A percentile compares a stretch with the other conserved stretches of the same genome.
Evolutionary conservation across 352 stramenopile genomes (phyloP).

Genomic region (Phytopythium vexans): DNA sequence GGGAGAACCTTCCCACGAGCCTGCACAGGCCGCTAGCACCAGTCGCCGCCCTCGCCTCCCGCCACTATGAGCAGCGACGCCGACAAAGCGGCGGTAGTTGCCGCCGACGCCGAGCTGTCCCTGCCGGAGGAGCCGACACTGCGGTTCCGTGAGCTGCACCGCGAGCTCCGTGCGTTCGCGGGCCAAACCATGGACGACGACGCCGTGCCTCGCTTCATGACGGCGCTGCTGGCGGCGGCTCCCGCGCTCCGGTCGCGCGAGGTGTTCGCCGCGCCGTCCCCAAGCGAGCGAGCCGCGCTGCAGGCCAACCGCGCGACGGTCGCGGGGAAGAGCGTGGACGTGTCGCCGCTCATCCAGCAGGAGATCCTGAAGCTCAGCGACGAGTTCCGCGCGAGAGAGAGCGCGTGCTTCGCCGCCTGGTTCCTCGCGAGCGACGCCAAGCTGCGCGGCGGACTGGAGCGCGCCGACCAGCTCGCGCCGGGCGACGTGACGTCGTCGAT

Average conservation of each 20-base stretch:
- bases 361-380: slow-evolving; percentile 81
- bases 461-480: slow-evolving; percentile 53
- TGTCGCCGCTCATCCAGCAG: slow-evolving; percentile 77
- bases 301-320: slow-evolving; percentile 61
- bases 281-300: slow-evolving; percentile 52
- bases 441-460: slow-evolving; percentile 68
- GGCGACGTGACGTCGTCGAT: slow-evolving; percentile 52
- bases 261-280: slow-evolving; percentile 28
- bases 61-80: not conserved
- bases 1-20: no score
- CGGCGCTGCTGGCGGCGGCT: slow-evolving; percentile 40
- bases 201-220: slow-evolving; percentile 53
- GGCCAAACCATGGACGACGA: slow-evolving; percentile 64
- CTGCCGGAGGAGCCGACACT: slow-evolving; percentile 58
- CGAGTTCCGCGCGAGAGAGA: slow-evolving; percentile 65
- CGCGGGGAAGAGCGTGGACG: slow-evolving; percentile 60
- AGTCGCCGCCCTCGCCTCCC: no score
- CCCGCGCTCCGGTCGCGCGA: slow-evolving; percentile 42
- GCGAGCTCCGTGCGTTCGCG: slow-evolving; percentile 65
- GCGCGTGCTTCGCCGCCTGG: slow-evolving; percentile 72
- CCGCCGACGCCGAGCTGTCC: slow-evolving; percentile 16
- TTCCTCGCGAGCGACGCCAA: slow-evolving; percentile 68
- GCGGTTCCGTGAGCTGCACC: slow-evolving; percentile 68
- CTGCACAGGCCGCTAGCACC: no score
- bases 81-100: no score